Conservation (phyloP, 108 stramenopile species). For the Pseudonitzschia multiseries region DNA sequence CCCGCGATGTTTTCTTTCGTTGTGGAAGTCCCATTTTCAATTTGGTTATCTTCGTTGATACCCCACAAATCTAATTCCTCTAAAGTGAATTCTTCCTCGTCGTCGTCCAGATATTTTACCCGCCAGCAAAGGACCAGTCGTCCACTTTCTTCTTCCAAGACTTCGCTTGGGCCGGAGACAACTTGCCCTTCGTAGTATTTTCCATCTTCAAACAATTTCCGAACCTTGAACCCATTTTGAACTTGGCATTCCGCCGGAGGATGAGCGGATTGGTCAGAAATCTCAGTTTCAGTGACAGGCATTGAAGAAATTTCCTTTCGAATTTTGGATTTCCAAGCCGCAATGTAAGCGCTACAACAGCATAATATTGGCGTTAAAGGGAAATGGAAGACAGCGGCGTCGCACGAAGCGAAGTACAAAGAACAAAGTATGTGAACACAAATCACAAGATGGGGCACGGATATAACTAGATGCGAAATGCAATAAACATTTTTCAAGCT, state of each 20-base stretch:
- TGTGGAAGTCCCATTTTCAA: too few species aligned
- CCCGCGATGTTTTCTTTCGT: too few species aligned
- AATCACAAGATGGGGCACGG: too few species aligned
- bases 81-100: slow-evolving; percentile 9
- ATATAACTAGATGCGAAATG: too few species aligned
- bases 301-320: background rate
- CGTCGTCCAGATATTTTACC: slow-evolving; percentile 9
- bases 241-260: background rate
- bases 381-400: too few species aligned
- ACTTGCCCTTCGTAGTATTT: slow-evolving; percentile 13
- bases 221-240: background rate
- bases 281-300: too few species aligned
- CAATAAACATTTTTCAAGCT: too few species aligned
- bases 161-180: background rate
- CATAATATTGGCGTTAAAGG: background rate
- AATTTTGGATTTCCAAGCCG: background rate
- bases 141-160: background rate
- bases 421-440: too few species aligned
- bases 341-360: background rate
- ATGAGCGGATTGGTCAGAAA: background rate
- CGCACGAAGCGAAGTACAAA: too few species aligned
- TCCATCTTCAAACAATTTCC: slow-evolving; percentile 13
- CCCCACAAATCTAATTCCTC: slow-evolving; percentile 7
- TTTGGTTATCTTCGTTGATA: background rate
- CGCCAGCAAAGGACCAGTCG: background rate